phyloP scores from a whole-genome alignment of 768 basidiomycete genomes.

The Tricholoma sp. region DNA sequence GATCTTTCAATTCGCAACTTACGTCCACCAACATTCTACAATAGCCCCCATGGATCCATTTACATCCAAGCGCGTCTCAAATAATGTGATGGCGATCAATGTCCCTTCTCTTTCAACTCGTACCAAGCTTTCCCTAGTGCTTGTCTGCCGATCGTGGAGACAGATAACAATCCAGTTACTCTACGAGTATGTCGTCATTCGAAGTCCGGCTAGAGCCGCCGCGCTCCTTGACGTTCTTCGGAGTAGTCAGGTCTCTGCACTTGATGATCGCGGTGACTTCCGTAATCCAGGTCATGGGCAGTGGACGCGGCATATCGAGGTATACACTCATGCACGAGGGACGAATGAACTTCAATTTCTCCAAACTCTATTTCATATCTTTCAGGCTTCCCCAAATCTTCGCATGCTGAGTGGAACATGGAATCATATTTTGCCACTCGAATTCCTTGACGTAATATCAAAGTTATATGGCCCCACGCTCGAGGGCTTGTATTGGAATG shows the following conservation, averaged over 20 bases:
- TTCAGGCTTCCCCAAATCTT: constrained; percentile 40
- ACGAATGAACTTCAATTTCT: constrained; percentile 32
- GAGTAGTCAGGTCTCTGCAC: constrained; percentile 6
- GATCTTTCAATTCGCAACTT: constrained; percentile 52
- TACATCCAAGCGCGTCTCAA: constrained; percentile 30
- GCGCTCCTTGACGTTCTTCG: constrained; percentile 32
- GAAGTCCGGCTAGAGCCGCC: constrained; percentile 38
- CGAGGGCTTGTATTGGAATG: constrained; percentile 43
- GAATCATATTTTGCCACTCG: constrained; percentile 36
- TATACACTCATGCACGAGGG: constrained; percentile 41
- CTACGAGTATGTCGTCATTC: constrained; percentile 41
- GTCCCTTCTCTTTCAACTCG: constrained; percentile 39
- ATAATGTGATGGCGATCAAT: constrained; percentile 42
- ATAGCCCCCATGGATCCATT: constrained; percentile 46
- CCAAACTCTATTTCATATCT: constrained; percentile 36
- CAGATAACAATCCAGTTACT: constrained; percentile 35
- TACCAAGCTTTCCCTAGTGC: constrained; percentile 46
- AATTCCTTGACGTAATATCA: constrained; percentile 37
- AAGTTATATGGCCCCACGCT: constrained; percentile 36
- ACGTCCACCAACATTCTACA: constrained; percentile 37
- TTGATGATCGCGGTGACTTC: background rate
- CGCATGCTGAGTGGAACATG: constrained; percentile 44
- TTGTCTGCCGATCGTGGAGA: constrained; percentile 45
- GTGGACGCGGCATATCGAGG: constrained; percentile 45
- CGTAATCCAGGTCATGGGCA: constrained; percentile 30